Conservation (phyloP, 441 rosid genomes). For the Populus trichocarpa region DNA sequence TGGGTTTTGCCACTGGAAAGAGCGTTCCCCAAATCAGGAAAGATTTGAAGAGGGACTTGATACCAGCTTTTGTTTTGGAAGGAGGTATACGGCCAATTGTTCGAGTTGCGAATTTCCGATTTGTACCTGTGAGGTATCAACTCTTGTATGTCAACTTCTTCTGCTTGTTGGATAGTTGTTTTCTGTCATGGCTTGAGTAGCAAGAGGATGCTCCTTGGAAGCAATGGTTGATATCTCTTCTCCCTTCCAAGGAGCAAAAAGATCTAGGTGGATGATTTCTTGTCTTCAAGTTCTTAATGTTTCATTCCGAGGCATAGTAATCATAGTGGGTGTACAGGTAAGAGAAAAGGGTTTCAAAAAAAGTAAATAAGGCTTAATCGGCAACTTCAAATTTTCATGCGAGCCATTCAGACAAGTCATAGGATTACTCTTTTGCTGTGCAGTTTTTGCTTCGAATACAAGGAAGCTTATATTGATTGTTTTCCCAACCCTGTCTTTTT, state of each 20-base stretch:
- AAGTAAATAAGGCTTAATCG: neutral
- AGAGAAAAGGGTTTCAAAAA: neutral
- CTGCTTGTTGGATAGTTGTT: conserved; percentile 63
- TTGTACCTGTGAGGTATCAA: conserved; percentile 53
- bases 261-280: conserved; percentile 25
- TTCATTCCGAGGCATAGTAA: neutral
- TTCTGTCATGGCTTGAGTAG: conserved; percentile 56
- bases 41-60: conserved; percentile 48
- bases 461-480: neutral
- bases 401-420: neutral
- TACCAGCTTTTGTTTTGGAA: conserved; percentile 46
- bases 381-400: neutral
- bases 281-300: neutral
- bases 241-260: conserved; percentile 22
- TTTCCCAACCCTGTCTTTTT: neutral
- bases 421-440: neutral
- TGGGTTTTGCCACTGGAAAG: conserved; percentile 56
- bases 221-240: conserved; percentile 38
- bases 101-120: conserved; percentile 49
- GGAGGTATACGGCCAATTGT: conserved; percentile 50
- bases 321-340: neutral
- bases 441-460: neutral
- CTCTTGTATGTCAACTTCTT: conserved; percentile 49
- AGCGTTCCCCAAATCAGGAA: conserved; percentile 41
- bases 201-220: conserved; percentile 64